These are phyloP conservation scores for Hypoxylon crocopeplum DNA, from an alignment of 495 filamentous ascomycete species.

Conservation along the genomic window DNA sequence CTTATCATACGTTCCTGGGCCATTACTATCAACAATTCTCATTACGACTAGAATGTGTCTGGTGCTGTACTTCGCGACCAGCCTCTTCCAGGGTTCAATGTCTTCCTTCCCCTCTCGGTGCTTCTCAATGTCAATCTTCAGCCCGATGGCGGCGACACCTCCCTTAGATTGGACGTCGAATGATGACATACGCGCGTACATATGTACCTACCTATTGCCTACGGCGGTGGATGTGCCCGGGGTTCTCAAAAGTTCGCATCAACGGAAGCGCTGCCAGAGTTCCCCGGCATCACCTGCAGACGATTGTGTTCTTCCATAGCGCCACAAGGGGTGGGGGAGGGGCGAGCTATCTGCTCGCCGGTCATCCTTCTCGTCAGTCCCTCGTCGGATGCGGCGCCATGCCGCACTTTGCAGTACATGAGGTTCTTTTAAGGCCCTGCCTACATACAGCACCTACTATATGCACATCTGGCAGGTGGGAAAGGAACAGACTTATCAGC, in stretches of 20 bases:
- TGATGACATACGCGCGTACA: slow-evolving; percentile 3
- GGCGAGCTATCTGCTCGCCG: slow-evolving; percentile 9
- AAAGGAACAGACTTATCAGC: neutral
- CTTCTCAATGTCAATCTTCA: slow-evolving; percentile 13
- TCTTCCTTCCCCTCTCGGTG: slow-evolving; percentile 16
- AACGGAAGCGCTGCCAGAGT: slow-evolving; percentile 21
- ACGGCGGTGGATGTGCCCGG: slow-evolving; percentile 10
- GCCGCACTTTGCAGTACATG: slow-evolving; percentile 10
- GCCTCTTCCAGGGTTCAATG: slow-evolving; percentile 12
- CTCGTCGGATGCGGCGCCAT: slow-evolving; percentile 20
- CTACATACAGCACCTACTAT: neutral
- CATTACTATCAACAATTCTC: too few species aligned
- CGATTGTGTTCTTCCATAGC: slow-evolving; percentile 8
- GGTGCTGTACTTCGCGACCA: neutral
- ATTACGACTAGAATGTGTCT: too few species aligned
- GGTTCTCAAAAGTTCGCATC: slow-evolving; percentile 7
- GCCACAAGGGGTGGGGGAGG: slow-evolving; percentile 32
- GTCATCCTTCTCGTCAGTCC: neutral
- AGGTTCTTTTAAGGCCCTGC: too few species aligned
- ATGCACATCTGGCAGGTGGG: slow-evolving; percentile 2
- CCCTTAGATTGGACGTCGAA: neutral
- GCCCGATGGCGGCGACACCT: neutral
- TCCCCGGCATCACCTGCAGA: slow-evolving; percentile 30
- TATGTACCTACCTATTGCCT: slow-evolving; percentile 11
- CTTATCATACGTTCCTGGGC: neutral